Base-by-base conservation (phyloP, 176 grass and related monocot genomes). In the Raddia distichophylla region DNA sequence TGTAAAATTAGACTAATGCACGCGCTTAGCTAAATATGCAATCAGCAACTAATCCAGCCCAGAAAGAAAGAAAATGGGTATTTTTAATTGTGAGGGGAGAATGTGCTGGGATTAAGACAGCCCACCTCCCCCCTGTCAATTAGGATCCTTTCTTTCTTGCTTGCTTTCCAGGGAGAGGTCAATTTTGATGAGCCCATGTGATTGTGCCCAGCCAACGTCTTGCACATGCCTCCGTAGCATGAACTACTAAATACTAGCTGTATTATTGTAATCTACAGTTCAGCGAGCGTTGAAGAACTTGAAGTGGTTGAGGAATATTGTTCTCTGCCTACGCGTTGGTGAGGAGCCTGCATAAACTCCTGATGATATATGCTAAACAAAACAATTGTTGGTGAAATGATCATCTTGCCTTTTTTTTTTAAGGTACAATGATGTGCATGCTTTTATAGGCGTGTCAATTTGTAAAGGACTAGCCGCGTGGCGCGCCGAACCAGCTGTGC, bases 151-250 rank as follows among this genome's bases (percentile, higher is more conserved):
- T 6, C 69, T 52, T 8, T 11, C 68, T 51, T 71, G 4, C 47
- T 71, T 69, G 2, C 5, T 69, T 35, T 51, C 6, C 0, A 2
- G 2, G 32, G 9, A 47, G 33, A 79, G 67, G 46, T 73, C 67
- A 66, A 37, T 80, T 63, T 65, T 64, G 20, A 73, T 34, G 44
- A 37, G 68, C 84, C 77, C 69, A 68, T 81, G 69, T 73, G 69
- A 71, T 19, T 53, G 6, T 27, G 18, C 33, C 84, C 76, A 16
- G 5, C 20, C 52, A 73, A 33, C 81, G 57, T 35, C 54, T 47
- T 14, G 5, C 7, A 12, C 56, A 22, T 60, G 10, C 67, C 32
- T 8, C 14, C 7, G 44, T 17, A 33, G 9, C 13, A 65, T 18
- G 75, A 37, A 12, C 18, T 35, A 64, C 16, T 19, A 16, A 18